These are phyloP conservation scores for Kluyveromyces dobzhanskii DNA, from an alignment of 805 yeast species.

Conservation along the genomic window DNA sequence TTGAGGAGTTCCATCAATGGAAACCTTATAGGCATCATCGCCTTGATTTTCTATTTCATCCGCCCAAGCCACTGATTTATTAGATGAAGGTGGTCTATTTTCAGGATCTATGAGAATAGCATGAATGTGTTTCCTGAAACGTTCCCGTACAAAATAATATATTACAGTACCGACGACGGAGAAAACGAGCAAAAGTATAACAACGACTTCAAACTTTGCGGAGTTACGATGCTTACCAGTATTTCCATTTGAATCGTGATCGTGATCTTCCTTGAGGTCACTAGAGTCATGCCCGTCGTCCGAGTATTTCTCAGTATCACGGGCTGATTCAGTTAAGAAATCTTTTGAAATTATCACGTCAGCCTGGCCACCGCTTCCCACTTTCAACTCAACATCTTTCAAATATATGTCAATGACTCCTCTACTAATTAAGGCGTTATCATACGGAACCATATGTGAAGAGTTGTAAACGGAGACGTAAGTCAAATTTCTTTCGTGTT, in stretches of 20 bases:
- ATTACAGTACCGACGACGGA: conserved; percentile 7
- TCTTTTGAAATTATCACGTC: conserved; percentile 1
- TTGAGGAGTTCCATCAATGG: neutral
- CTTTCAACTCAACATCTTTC: conserved; percentile 45
- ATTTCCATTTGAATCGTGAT: conserved; percentile 7
- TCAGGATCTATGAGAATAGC: conserved; percentile 16
- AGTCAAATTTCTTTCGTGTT: conserved; percentile 64
- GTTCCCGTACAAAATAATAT: conserved; percentile 10
- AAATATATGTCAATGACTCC: conserved; percentile 53
- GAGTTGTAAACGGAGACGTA: conserved; percentile 66
- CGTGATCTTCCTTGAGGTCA: conserved; percentile 17
- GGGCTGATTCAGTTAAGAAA: neutral
- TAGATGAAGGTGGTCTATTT: conserved; percentile 12
- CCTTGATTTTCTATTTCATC: conserved; percentile 24
- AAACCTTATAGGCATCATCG: conserved; percentile 1
- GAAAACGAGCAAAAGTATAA: conserved; percentile 5
- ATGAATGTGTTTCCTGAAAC: conserved; percentile 11
- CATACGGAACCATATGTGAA: conserved; percentile 93
- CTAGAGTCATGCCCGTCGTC: conserved; percentile 9
- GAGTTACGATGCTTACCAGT: neutral
- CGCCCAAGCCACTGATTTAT: conserved; percentile 33
- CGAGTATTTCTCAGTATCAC: conserved; percentile 8
- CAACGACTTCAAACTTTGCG: conserved; percentile 1
- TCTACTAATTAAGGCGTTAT: conserved; percentile 58
- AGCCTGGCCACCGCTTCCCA: conserved; percentile 43